Base-by-base conservation (phyloP, 1,139 yeast species). In the Nakaseomyces uthaithaninus region DNA sequence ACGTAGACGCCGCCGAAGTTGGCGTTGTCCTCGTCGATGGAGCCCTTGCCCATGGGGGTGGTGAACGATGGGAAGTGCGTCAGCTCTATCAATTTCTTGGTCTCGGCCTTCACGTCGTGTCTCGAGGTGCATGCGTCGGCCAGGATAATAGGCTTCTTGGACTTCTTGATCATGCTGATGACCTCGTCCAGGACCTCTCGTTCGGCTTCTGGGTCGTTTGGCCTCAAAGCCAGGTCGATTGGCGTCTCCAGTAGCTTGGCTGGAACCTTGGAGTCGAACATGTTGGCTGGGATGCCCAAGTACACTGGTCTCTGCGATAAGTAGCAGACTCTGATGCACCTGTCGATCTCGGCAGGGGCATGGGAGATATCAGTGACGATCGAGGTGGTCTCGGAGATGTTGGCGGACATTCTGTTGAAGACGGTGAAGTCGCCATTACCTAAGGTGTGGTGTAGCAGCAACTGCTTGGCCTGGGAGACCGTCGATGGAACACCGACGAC, bases 21-120 rank as follows among this genome's bases (percentile, higher is more conserved):
- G 43, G 80, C 74, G 57, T 80, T 71, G 45, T 69, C 69, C 66
- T 84, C 95, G 63, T 81, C 78, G 55, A 83, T 75, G 27, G 75
- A 72, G 45, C 87, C 81, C 65, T 84, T 84, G 64, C 94, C 94
- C 93, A 85, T 82, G 48, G 95, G 94, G 36, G 94, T 84, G 40
- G 82, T 82, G 64, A 75, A 84, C 22, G 81, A 83, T 26, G 94
- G 93, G 75, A 78, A 83, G 58, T 81, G 79, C 36, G 94, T 82
- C 39, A 67, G 57, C 49, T 76, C 75, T 40, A 81, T 80, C 57
- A 85, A 71, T 49, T 68, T 63, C 46, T 64, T 67, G 44, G 83
- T 80, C 63, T 80, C 86, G 20, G 61, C 64, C 55, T 71, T 72
- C 53, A 79, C 80, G 49, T 70, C 69, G 63, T 84, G 93, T 66